These are phyloP conservation scores for Mortierella sp. DNA, from an alignment of 371 early-diverging fungal genomes.

Conservation along the genomic window DNA sequence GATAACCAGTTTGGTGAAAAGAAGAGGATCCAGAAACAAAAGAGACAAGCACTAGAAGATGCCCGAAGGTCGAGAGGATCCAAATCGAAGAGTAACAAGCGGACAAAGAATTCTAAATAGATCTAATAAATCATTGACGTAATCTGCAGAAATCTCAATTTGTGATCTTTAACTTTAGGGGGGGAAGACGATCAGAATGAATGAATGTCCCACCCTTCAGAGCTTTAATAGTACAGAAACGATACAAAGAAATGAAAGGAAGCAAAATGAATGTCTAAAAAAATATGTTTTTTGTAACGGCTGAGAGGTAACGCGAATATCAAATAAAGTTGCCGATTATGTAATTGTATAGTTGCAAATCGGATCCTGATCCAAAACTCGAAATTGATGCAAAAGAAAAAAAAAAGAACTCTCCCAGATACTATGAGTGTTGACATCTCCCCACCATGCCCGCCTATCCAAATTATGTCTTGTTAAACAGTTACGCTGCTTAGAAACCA, in stretches of 20 bases:
- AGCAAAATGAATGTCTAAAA: slow-evolving; percentile 11
- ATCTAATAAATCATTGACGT: slow-evolving; percentile 6
- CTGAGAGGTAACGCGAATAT: slow-evolving; percentile 7
- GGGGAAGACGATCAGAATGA: neutral
- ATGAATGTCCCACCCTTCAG: neutral
- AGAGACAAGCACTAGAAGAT: slow-evolving; percentile 55
- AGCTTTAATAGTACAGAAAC: slow-evolving; percentile 9
- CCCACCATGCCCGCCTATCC: neutral
- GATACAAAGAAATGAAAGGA: slow-evolving; percentile 18
- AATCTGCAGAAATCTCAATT: neutral
- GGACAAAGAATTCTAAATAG: slow-evolving; percentile 23
- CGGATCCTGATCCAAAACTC: neutral
- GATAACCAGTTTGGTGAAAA: slow-evolving; percentile 82
- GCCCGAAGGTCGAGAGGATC: slow-evolving; percentile 23
- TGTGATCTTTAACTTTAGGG: neutral
- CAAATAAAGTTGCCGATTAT: neutral
- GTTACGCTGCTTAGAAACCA: slow-evolving; percentile 35
- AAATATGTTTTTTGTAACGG: neutral
- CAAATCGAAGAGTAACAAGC: slow-evolving; percentile 27
- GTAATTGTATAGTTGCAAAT: neutral
- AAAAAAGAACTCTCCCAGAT: neutral
- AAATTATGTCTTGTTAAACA: neutral
- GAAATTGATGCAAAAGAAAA: neutral
- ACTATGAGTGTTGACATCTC: slow-evolving; percentile 2
- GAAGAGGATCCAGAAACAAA: slow-evolving; percentile 71